Evolutionary conservation across 2,329 filamentous ascomycete genomes (phyloP).

Genomic region (Sporothrix protearum): DNA sequence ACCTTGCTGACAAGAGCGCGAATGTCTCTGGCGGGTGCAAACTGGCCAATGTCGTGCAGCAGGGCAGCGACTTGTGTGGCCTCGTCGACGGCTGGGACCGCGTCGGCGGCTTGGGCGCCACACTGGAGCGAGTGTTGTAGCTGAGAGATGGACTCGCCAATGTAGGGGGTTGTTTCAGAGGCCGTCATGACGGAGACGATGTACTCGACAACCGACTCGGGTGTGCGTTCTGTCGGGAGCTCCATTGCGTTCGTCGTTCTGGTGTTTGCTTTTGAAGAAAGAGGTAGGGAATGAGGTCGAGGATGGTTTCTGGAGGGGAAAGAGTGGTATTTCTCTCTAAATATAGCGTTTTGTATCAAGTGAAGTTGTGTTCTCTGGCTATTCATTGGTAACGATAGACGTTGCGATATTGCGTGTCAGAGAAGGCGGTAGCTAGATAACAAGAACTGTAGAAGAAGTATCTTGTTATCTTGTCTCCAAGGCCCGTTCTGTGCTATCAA

Average conservation of each 20-base stretch:
- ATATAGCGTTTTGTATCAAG: too few species aligned
- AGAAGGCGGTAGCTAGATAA: neutral
- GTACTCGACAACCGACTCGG: neutral
- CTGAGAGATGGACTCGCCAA: slow-evolving; percentile 21
- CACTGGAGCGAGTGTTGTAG: slow-evolving; percentile 20
- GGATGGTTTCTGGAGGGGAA: neutral
- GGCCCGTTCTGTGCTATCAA: neutral
- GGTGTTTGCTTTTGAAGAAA: neutral
- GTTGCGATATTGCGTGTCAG: neutral
- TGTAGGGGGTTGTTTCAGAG: slow-evolving; percentile 15
- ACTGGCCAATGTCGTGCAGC: neutral
- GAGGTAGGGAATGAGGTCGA: neutral
- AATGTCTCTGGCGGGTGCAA: neutral
- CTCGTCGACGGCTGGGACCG: neutral
- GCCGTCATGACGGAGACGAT: neutral
- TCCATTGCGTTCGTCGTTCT: neutral
- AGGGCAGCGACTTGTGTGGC: neutral
- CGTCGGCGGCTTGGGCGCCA: neutral
- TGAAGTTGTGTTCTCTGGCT: neutral
- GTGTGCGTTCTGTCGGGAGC: neutral
- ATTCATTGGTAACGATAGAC: neutral
- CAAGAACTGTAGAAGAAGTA: neutral
- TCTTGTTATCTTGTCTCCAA: neutral
- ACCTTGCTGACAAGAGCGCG: neutral
- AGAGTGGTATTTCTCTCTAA: too few species aligned